These are phyloP conservation scores for Striga hermonthica DNA, from an alignment of 305 asterid species.

Conservation along the genomic window DNA sequence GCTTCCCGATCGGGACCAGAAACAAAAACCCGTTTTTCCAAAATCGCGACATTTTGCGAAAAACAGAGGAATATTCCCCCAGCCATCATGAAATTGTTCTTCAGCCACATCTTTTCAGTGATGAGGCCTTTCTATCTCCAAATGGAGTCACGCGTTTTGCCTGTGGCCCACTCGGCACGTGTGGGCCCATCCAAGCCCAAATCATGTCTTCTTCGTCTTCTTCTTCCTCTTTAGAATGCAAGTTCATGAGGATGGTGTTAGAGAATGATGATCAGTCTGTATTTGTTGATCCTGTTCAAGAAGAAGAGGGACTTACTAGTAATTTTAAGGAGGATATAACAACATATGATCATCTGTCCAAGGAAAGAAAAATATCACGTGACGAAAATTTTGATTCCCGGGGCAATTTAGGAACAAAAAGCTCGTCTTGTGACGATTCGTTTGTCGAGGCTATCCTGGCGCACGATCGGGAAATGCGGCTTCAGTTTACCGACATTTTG, in stretches of 20 bases:
- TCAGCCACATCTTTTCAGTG: slow-evolving; percentile 30
- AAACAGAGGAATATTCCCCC: background rate
- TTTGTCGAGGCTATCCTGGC: slow-evolving; percentile 78
- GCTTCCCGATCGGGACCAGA: slow-evolving; percentile 38
- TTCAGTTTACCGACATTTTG: slow-evolving; percentile 59
- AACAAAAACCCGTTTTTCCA: slow-evolving; percentile 39
- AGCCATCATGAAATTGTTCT: slow-evolving; percentile 32
- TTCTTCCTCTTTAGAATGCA: slow-evolving; percentile 2
- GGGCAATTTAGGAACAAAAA: background rate
- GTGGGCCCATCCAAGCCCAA: slow-evolving; percentile 39
- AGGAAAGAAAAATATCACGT: slow-evolving; percentile 2
- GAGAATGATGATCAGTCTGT: background rate
- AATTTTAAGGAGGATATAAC: background rate
- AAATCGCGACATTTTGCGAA: slow-evolving; percentile 6
- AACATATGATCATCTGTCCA: background rate
- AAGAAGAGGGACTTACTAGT: slow-evolving; percentile 4
- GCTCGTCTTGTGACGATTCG: slow-evolving; percentile 39
- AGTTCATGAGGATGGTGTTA: no score
- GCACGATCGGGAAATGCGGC: slow-evolving; percentile 60
- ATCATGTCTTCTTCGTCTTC: slow-evolving; percentile 13
- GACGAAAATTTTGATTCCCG: background rate
- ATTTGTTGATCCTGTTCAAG: no score
- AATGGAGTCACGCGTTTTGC: slow-evolving; percentile 37
- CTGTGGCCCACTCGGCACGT: slow-evolving; percentile 29
- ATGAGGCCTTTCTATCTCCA: slow-evolving; percentile 43